Conservation (phyloP, 768 basidiomycete genomes). For the Tulasnella sp. region DNA sequence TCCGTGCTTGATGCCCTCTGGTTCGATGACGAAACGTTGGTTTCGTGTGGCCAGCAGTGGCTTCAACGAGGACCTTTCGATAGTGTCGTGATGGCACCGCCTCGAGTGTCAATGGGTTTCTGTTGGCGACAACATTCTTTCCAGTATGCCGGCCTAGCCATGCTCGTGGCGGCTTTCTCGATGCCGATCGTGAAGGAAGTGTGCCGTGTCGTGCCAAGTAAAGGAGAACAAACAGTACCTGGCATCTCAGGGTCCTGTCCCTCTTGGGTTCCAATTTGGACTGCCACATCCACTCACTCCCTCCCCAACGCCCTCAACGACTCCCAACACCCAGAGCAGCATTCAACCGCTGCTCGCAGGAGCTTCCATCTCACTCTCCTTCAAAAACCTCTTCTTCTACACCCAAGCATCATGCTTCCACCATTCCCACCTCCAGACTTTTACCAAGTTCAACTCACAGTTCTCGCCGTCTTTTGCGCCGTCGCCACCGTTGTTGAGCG, state of each 20-base stretch:
- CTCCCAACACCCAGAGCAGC: not conserved
- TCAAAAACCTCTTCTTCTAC: not conserved
- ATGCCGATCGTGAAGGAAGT: no score
- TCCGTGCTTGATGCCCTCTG: no score
- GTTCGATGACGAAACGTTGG: no score
- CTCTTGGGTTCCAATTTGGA: not conserved
- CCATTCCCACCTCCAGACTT: slow-evolving; percentile 11
- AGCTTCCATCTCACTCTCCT: not conserved
- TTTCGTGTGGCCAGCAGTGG: no score
- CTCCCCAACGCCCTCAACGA: not conserved
- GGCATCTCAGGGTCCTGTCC: not conserved
- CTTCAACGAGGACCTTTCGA: no score
- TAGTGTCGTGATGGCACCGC: no score
- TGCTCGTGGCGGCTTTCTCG: no score
- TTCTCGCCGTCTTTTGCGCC: slow-evolving; percentile 8
- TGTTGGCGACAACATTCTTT: no score
- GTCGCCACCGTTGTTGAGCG: slow-evolving; percentile 13
- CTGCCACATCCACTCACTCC: not conserved
- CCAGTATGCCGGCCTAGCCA: no score
- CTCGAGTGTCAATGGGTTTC: no score
- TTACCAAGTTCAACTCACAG: slow-evolving; percentile 16
- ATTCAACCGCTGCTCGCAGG: not conserved
- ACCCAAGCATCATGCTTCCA: not conserved
- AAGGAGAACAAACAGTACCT: not conserved
- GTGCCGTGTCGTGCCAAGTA: no score